Evolutionary conservation across 2,329 filamentous ascomycete genomes (phyloP), one percentile per base, ranked within the genome.

Genomic region (Polychaeton citri): DNA sequence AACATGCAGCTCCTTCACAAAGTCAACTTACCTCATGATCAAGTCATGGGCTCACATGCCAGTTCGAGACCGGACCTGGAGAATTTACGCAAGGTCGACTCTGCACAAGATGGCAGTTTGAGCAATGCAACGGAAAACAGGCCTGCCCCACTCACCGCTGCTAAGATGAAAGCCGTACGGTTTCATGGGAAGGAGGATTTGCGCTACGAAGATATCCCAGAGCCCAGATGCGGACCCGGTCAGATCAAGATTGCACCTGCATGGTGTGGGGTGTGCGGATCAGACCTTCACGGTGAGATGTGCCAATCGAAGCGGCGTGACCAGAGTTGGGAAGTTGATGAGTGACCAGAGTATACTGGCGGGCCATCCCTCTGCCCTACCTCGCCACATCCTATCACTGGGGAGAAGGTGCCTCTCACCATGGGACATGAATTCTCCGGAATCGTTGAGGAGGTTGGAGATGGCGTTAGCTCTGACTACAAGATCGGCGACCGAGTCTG

Each of bases 371-470:
- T 59, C 6, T 68, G 65, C 42, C 69, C 68, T 0, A 63, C 61
- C 1, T 63, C 59, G n/a, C 66, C 68, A 3, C 69, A 72, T 52
- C 66, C 68, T 1, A 67, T 72, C 40, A 74, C 68, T 3, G 60
- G 61, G 32, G 69, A 69, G 49, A 63, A 56, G 4, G 57, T 66
- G 2, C 68, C 65, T n/a, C 41, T 71, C 37, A 69, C 66, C 2
- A 62, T 72, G 36, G 68, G 68, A 10, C 68, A 72, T 45, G 68
- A 71, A 42, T 71, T 72, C 48, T 64, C 60, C 36, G 68, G 66
- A 9, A 55, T 62, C 1, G 58, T 72, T 21, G 66, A 70, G 48
- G 68, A 70, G 45, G 59, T 71, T 9, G 64, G 65, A 21, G 57
- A 65, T n/a, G 65, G 59, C 8, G 65, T 72, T 7, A 55, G 51